Conservation (phyloP, 768 basidiomycete genomes). For the Tylopilus subfusipes region DNA sequence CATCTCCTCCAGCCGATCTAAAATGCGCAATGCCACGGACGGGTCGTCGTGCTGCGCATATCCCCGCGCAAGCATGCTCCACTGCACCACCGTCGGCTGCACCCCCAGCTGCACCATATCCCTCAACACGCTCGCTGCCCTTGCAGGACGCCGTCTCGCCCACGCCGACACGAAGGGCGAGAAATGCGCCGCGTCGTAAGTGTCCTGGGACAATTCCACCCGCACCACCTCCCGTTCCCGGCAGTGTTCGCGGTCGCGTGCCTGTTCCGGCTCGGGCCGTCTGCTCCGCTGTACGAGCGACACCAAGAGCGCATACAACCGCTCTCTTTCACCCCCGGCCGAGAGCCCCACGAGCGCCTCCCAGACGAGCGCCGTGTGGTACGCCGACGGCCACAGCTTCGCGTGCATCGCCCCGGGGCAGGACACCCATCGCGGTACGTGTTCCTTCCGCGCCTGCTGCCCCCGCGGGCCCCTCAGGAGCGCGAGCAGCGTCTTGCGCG, state of each 20-base stretch:
- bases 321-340: constrained; percentile 22
- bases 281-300: constrained; percentile 12
- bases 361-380: constrained; percentile 38
- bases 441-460: neutral
- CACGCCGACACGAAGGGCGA: constrained; percentile 50
- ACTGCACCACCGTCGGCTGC: constrained; percentile 43
- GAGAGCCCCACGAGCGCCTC: constrained; percentile 27
- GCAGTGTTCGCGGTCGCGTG: neutral
- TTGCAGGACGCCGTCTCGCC: constrained; percentile 26
- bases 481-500: constrained; percentile 29
- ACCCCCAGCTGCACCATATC: constrained; percentile 53
- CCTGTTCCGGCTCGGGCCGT: neutral
- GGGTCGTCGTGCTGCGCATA: constrained; percentile 42
- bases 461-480: constrained; percentile 15
- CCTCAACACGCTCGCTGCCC: constrained; percentile 40
- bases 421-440: neutral
- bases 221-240: neutral
- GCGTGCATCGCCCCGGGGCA: neutral
- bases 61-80: constrained; percentile 46
- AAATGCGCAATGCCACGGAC: constrained; percentile 36
- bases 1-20: constrained; percentile 40
- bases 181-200: constrained; percentile 42
- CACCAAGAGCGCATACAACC: constrained; percentile 47
- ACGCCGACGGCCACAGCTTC: constrained; percentile 31
- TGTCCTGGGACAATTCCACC: constrained; percentile 21